Evolutionary conservation across 306 rosid genomes (phyloP).

Genomic region (Erythrophleum fordii): DNA sequence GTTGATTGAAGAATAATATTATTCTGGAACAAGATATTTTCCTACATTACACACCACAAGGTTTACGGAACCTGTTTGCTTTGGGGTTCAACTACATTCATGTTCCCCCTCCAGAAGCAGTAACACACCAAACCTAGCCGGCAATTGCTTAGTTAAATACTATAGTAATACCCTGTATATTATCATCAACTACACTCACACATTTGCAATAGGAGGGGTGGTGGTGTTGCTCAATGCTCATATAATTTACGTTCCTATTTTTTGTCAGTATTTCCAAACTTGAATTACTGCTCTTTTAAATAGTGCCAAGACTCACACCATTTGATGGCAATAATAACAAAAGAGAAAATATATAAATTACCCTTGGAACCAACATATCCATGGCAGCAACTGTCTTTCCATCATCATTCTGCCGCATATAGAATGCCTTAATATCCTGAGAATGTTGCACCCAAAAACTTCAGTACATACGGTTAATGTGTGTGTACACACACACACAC

Average conservation of each 20-base stretch:
- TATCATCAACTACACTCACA: neutral
- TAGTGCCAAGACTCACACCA: conserved; percentile 22
- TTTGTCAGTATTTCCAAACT: conserved; percentile 5
- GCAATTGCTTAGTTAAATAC: neutral
- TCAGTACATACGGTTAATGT: conserved; percentile 22
- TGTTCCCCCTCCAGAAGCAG: neutral
- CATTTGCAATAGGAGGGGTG: neutral
- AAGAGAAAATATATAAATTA: conserved; percentile 39
- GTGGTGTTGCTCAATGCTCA: neutral
- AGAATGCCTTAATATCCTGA: conserved; percentile 97
- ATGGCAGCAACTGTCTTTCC: conserved; percentile 96
- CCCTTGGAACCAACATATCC: conserved; percentile 98
- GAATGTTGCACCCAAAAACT: conserved; percentile 39
- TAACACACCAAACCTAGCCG: neutral
- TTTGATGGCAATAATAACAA: conserved; percentile 7
- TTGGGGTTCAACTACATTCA: neutral
- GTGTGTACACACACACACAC: too few relatives aligned
- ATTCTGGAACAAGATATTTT: neutral
- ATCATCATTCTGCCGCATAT: conserved; percentile 96
- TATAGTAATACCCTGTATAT: neutral
- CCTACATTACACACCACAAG: neutral
- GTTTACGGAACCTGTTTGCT: neutral
- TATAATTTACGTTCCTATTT: neutral
- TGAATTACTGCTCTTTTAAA: conserved; percentile 20
- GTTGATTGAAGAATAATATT: neutral